A percentile compares a stretch with the other conserved stretches of the same genome.
These are phyloP conservation scores for Leccinum barrowsii DNA, from an alignment of 768 basidiomycete species.

Conservation along the genomic window DNA sequence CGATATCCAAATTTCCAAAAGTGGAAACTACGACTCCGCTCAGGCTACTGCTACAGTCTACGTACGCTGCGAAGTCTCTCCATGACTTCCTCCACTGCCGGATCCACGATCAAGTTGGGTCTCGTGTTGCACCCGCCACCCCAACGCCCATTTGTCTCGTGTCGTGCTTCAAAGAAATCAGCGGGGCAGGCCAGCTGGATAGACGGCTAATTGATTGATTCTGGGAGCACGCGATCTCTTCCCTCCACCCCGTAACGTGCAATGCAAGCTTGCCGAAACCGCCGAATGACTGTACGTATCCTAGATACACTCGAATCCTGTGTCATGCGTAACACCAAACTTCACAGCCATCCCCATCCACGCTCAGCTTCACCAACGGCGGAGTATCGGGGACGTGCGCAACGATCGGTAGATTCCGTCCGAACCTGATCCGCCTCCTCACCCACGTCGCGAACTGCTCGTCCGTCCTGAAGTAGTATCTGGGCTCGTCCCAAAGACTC, in stretches of 20 bases:
- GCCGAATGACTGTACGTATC: background rate
- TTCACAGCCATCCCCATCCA: constrained; percentile 18
- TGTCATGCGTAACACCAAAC: constrained; percentile 18
- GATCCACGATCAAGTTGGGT: no score
- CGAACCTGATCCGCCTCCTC: constrained; percentile 29
- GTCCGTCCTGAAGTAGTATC: constrained; percentile 30
- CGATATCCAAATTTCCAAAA: background rate
- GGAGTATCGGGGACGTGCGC: constrained; percentile 23
- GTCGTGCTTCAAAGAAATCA: background rate
- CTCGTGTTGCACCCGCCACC: background rate
- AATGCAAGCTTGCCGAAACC: background rate
- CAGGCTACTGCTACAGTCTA: no score
- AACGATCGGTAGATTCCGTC: constrained; percentile 35
- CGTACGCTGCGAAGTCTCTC: background rate
- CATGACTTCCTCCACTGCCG: background rate
- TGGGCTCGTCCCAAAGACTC: constrained; percentile 28
- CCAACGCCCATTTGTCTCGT: background rate
- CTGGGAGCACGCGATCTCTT: background rate
- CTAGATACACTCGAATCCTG: background rate
- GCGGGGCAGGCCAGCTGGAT: background rate
- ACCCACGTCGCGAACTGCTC: constrained; percentile 35
- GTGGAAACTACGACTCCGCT: background rate
- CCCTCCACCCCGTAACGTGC: no score
- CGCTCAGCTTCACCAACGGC: constrained; percentile 17
- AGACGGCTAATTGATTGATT: background rate